Base-by-base conservation (phyloP, 163 green algal species). In the Chlamydomonas reinhardtii region DNA sequence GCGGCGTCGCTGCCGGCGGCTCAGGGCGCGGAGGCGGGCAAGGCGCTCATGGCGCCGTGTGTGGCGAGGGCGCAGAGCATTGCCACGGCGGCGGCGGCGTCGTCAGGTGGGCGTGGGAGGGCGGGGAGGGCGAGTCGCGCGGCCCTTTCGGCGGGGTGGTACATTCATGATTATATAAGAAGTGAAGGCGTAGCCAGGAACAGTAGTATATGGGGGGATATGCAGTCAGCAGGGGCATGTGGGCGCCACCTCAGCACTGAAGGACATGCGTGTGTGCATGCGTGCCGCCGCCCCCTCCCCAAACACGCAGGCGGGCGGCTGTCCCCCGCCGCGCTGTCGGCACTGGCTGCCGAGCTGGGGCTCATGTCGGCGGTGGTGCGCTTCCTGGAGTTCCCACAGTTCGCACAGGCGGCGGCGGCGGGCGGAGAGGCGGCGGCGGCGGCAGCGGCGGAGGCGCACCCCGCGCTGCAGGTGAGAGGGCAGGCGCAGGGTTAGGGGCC, bases 361-460 rank as follows among this genome's bases (percentile, higher is more conserved):
- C 83, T 94, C 39, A 87, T 94, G 76, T 86, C 86, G 24, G 83
- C 88, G 8, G 74, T 91, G 15, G 84, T 94, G 22, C 76, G 86
- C 8, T 89, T 90, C 75, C 78, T 94, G 88, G 91, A 94, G 52
- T 25, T 54, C 68, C 48, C 5, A 22, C 35, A 54, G n/a, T 24
- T 48, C 29, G 43, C 29, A 19, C 35, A 31, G 22, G 22, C n/a
- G 48, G 73, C 16, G 56, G 32, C 19, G 78, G 43, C 27, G 12
- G 35, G 34, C 76, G 6, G 25, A 22, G 24, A 12, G 66, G 62
- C 77, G 31, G 77, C 31, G 29, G 43, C 29, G 27, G 66, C 65
- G 48, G 48, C 65, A 9, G 66, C 65, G 24, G 39, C 65, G 61
- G 76, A 54, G 39, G 66, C 74, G 29, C 91, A 94, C 74, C 91